Evolutionary conservation across 106 monocot species (phyloP).

Genomic region (Posidonia australis): DNA sequence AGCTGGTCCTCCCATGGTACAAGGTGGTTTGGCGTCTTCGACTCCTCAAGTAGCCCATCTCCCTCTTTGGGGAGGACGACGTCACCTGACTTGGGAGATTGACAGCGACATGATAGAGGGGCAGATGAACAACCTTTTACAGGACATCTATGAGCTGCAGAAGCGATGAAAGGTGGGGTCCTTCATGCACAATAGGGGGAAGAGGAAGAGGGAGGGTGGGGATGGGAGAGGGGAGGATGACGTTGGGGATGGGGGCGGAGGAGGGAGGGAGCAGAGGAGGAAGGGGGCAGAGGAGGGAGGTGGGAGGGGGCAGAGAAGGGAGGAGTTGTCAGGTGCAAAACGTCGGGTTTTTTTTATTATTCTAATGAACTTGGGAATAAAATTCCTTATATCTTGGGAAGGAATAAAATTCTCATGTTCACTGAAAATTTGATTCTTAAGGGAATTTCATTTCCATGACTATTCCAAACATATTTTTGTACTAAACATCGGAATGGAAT

Average conservation of each 20-base stretch:
- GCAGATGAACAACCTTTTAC: constrained; percentile 86
- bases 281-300: no score
- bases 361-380: no score
- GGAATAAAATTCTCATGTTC: no score
- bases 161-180: constrained; percentile 58
- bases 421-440: no score
- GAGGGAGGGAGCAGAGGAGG: no score
- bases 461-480: no score
- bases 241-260: constrained; percentile 42
- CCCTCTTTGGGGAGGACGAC: constrained; percentile 93
- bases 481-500: no score
- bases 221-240: constrained; percentile 28
- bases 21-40: constrained; percentile 88
- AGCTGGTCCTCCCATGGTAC: constrained; percentile 63
- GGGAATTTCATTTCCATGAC: no score
- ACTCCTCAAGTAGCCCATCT: constrained; percentile 80
- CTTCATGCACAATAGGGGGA: constrained; percentile 12
- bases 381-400: no score
- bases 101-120: constrained; percentile 94
- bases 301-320: no score
- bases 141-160: constrained; percentile 85
- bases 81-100: constrained; percentile 65
- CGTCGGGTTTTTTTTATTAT: no score
- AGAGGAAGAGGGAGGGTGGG: constrained; percentile 38
- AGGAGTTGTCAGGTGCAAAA: no score